Evolutionary conservation across 805 yeast species (phyloP).

Genomic region (Kodamaea neixiangensis): DNA sequence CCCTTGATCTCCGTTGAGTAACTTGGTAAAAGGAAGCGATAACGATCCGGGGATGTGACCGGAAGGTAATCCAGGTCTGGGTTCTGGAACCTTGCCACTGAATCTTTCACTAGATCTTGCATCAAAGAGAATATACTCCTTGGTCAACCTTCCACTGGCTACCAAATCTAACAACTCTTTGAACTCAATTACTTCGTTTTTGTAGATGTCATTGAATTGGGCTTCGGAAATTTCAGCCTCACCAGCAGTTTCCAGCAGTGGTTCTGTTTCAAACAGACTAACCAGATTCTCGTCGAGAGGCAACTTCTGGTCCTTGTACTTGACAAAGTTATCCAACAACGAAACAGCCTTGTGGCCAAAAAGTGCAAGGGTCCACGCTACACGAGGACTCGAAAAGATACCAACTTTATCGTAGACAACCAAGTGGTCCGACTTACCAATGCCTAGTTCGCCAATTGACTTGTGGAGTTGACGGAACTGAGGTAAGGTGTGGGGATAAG

Average conservation of each 20-base stretch:
- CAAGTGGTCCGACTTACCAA: conserved; percentile 54
- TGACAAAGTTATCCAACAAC: conserved; percentile 67
- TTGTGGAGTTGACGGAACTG: conserved; percentile 52
- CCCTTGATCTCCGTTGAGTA: conserved; percentile 49
- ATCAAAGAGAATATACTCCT: conserved; percentile 63
- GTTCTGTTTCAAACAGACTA: conserved; percentile 1
- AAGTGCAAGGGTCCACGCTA: conserved; percentile 83
- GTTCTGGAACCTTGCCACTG: conserved; percentile 82
- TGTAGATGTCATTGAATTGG: conserved; percentile 34
- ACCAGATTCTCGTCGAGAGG: conserved; percentile 4
- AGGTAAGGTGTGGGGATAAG: conserved; percentile 93
- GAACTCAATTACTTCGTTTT: conserved; percentile 58
- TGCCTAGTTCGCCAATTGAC: conserved; percentile 57
- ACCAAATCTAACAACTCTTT: conserved; percentile 69
- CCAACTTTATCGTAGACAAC: conserved; percentile 87
- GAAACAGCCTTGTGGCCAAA: conserved; percentile 75
- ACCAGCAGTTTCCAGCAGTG: conserved; percentile 11
- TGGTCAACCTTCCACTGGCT: conserved; percentile 41
- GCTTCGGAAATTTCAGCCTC: conserved; percentile 20
- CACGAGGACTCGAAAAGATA: conserved; percentile 86
- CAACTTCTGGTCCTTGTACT: conserved; percentile 37
- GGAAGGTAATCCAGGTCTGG: conserved; percentile 81
- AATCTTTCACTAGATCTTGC: conserved; percentile 80
- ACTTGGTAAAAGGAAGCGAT: conserved; percentile 71
- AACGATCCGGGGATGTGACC: conserved; percentile 88